A percentile compares a stretch with the other conserved stretches of the same genome.
phyloP scores from a whole-genome alignment of 306 rosid species.

The Pyrus betulifolia region DNA sequence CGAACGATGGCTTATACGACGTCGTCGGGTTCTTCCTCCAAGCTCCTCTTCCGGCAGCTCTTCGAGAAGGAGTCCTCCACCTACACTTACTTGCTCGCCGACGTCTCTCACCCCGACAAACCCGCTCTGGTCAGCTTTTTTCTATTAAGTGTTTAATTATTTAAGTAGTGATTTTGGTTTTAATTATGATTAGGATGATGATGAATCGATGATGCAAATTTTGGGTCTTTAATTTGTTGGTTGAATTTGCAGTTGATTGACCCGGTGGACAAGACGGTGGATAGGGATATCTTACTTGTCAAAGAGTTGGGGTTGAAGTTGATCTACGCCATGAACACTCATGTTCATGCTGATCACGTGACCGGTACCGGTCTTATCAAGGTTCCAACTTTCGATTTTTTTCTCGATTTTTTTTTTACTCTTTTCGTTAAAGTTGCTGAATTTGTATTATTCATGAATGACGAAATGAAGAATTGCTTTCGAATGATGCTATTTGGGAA shows the following conservation, averaged over 20 bases:
- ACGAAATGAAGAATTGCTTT: background rate
- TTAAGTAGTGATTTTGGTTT: background rate
- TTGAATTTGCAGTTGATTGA: constrained; percentile 70
- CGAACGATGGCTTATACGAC: constrained; percentile 19
- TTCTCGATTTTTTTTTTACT: background rate
- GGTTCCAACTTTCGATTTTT: constrained; percentile 27
- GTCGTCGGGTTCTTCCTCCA: constrained; percentile 19
- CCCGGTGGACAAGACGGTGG: constrained; percentile 86
- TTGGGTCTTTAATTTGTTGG: background rate
- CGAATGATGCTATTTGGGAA: background rate
- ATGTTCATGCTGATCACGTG: constrained; percentile 98
- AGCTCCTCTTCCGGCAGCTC: constrained; percentile 83
- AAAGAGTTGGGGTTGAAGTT: constrained; percentile 65
- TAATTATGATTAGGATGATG: background rate
- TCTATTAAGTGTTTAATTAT: too few relatives aligned
- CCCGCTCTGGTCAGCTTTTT: constrained; percentile 57
- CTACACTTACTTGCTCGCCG: constrained; percentile 83
- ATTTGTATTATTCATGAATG: background rate
- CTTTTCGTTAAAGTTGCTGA: background rate
- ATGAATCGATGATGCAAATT: background rate
- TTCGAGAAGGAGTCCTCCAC: constrained; percentile 95
- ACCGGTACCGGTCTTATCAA: constrained; percentile 89
- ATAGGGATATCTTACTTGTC: constrained; percentile 74
- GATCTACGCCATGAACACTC: constrained; percentile 83
- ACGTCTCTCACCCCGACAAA: constrained; percentile 58